Percentiles rank a stretch among this genome's conserved stretches.
phyloP scores from a whole-genome alignment of 768 basidiomycete genomes.

The Tulasnella sp. region DNA sequence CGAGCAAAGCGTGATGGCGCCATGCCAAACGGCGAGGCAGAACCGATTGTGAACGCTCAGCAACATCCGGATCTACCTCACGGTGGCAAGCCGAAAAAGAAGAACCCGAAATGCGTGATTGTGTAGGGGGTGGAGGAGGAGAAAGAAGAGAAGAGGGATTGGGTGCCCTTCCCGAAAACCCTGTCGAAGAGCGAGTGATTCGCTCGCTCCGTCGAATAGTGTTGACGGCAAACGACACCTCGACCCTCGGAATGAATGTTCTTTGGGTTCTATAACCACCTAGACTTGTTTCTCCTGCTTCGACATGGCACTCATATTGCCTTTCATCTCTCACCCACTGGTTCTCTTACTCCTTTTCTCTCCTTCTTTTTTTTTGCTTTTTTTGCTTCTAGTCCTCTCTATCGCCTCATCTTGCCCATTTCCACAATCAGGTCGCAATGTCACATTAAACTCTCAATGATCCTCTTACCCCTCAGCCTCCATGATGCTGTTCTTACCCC shows the following conservation, averaged over 20 bases:
- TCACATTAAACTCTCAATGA: conserved; percentile 3
- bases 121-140: neutral
- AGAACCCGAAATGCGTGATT: neutral
- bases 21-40: neutral
- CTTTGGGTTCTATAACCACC: neutral
- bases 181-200: neutral
- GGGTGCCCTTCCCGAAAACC: neutral
- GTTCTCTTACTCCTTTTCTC: neutral
- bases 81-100: conserved; percentile 5
- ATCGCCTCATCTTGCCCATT: conserved; percentile 11
- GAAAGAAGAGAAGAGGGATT: neutral
- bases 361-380: neutral
- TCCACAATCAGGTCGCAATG: conserved; percentile 7
- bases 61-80: neutral
- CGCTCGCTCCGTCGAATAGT: neutral
- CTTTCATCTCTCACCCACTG: neutral
- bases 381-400: conserved; percentile 9
- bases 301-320: neutral
- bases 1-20: conserved; percentile 40
- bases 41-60: neutral
- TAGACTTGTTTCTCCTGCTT: conserved; percentile 7
- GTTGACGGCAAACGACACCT: neutral
- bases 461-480: neutral
- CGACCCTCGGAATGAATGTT: neutral
- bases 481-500: neutral